These are phyloP conservation scores for Rhizopogon salebrosus DNA, from an alignment of 768 basidiomycete species.

Conservation along the genomic window DNA sequence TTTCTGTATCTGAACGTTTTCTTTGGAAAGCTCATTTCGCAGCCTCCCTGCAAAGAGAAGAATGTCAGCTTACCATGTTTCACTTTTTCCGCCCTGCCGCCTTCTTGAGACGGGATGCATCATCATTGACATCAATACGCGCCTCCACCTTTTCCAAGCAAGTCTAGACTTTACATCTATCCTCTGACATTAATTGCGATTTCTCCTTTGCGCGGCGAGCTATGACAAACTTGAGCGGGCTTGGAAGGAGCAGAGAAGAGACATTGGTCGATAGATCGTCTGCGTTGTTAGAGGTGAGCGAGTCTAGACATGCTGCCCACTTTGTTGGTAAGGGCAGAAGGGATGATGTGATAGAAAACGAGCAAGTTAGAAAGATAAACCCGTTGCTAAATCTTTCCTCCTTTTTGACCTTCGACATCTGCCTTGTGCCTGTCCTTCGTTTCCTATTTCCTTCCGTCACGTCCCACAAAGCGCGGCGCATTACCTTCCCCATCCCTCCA, in stretches of 20 bases:
- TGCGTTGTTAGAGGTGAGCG: too few species aligned
- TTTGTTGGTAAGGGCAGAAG: too few species aligned
- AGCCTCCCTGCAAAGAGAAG: not conserved
- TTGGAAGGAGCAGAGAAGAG: too few species aligned
- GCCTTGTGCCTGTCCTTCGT: constrained; percentile 75
- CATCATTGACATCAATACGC: constrained; percentile 86
- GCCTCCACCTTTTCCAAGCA: constrained; percentile 89
- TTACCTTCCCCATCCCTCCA: too few species aligned
- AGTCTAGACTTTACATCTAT: constrained; percentile 73
- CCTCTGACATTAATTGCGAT: constrained; percentile 69
- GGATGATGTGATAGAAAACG: too few species aligned
- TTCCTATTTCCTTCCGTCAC: constrained; percentile 80
- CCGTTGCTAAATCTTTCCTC: too few species aligned
- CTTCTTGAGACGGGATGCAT: constrained; percentile 82
- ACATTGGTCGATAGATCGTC: too few species aligned
- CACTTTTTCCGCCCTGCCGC: constrained; percentile 91
- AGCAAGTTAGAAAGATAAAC: too few species aligned
- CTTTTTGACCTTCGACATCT: constrained; percentile 48
- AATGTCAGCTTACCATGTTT: constrained; percentile 54
- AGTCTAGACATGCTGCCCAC: too few species aligned
- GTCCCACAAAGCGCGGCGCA: constrained; percentile 47
- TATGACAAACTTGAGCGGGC: constrained; percentile 32
- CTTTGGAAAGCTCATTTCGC: not conserved
- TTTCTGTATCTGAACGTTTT: constrained; percentile 35
- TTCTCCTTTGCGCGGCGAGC: constrained; percentile 73